Evolutionary conservation across 2,329 filamentous ascomycete genomes (phyloP).

Genomic region (Neonectria faginata): DNA sequence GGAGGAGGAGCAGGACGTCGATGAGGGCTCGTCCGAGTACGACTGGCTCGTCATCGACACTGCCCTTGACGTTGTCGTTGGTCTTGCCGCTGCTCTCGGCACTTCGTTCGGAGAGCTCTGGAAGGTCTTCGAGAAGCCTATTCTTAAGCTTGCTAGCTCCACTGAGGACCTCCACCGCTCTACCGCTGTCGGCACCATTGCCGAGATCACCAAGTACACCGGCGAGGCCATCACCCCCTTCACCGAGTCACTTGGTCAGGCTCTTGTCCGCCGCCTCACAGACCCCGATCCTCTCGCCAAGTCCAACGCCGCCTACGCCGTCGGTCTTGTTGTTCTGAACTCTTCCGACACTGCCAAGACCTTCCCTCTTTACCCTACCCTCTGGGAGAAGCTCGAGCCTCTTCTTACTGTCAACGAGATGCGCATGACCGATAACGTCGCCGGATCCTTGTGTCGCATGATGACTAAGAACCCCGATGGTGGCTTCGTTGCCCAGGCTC

Average conservation of each 20-base stretch:
- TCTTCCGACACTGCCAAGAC: constrained; percentile 77
- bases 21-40: constrained; percentile 88
- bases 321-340: constrained; percentile 85
- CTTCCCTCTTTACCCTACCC: constrained; percentile 80
- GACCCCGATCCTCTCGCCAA: constrained; percentile 93
- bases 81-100: constrained; percentile 85
- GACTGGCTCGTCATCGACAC: constrained; percentile 98
- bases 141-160: constrained; percentile 88
- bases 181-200: constrained; percentile 90
- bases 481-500: constrained; percentile 82
- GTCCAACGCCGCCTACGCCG: constrained; percentile 94
- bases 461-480: constrained; percentile 88
- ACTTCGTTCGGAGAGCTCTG: constrained; percentile 85
- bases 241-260: constrained; percentile 80
- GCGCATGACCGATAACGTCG: constrained; percentile 90
- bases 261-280: constrained; percentile 85
- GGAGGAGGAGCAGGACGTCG: constrained; percentile 78
- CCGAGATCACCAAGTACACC: constrained; percentile 90
- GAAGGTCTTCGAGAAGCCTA: constrained; percentile 94
- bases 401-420: constrained; percentile 82
- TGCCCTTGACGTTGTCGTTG: constrained; percentile 89
- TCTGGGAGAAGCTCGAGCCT: constrained; percentile 88
- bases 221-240: constrained; percentile 82
- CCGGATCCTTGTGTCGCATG: constrained; percentile 91
- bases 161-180: constrained; percentile 89